Evolutionary conservation across 257 asterid genomes (phyloP), one percentile per base, ranked within the genome.

Genomic region (Plantago elongata): DNA sequence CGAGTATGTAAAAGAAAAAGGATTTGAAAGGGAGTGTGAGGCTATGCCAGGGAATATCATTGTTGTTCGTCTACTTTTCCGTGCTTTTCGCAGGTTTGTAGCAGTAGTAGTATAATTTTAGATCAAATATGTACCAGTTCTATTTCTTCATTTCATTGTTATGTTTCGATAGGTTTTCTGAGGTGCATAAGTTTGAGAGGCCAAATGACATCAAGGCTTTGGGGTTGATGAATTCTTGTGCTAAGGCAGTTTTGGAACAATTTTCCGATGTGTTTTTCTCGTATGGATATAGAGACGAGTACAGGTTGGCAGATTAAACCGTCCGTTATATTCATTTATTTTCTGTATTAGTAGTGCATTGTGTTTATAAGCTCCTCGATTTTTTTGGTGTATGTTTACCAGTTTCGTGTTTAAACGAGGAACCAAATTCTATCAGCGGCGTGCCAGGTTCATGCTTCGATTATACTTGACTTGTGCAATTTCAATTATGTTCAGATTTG

Each of bases 1-100:
- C 37, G 95, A 88, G 78, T 91, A 88, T 13, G 96, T 91, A 43
- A 88, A 88, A 73, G 96, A 88, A 43, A 86, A 85, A 72, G 71
- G 81, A 7, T 85, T 76, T 61, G 98, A 91, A 76, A 63, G 62
- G 54, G 84, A 79, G 62, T 95, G 85, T 56, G 86, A 88, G 70
- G 67, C 88, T 61, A 71, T 74, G 81, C 65, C 58, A 37, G 95
- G 90, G 13, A 88, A 85, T 66, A 74, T 86, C 57, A 79, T 91
- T 51, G 60, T 78, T 18, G 81, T 91, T 37, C 84, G 80, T 29
- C 64, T 91, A 15, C 70, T 75, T 11, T 92, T 88, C 45, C 79
- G 82, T 14, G 70, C 82, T 70, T 88, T 85, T 64, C 37, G 62
- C 46, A 72, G 40, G 40, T 22, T 1, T 22, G 2, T 1, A 22